These are phyloP conservation scores for Wickerhamomyces pijperi DNA, from an alignment of 805 yeast species.

Conservation along the genomic window DNA sequence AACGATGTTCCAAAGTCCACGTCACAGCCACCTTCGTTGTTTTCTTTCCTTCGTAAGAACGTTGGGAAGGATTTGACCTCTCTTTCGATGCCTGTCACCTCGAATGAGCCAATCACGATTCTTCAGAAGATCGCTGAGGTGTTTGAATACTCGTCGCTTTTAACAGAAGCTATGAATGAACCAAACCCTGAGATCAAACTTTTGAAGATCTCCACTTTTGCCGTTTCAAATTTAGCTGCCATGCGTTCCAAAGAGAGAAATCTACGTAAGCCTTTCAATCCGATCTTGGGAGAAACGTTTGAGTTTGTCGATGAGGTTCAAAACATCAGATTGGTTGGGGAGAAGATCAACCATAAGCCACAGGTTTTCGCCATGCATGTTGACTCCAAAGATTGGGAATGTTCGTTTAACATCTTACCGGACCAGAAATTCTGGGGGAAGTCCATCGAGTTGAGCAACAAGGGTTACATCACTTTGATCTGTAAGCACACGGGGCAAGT, in stretches of 20 bases:
- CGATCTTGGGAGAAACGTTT: slow-evolving; percentile 85
- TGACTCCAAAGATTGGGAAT: slow-evolving; percentile 64
- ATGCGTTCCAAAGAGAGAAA: slow-evolving; percentile 67
- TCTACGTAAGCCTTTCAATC: slow-evolving; percentile 86
- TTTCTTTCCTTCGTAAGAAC: slow-evolving; percentile 73
- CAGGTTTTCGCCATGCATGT: slow-evolving; percentile 72
- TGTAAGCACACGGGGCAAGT: slow-evolving; percentile 52
- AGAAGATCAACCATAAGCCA: slow-evolving; percentile 85
- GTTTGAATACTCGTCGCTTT: slow-evolving; percentile 61
- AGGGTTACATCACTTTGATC: slow-evolving; percentile 53
- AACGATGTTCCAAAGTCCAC: slow-evolving; percentile 45
- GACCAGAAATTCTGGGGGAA: slow-evolving; percentile 93
- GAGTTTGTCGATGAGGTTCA: slow-evolving; percentile 81
- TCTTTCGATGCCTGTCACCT: slow-evolving; percentile 86
- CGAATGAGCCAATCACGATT: slow-evolving; percentile 84
- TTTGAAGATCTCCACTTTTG: slow-evolving; percentile 70
- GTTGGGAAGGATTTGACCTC: slow-evolving; percentile 85
- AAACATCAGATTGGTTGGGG: slow-evolving; percentile 65
- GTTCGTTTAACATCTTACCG: slow-evolving; percentile 56
- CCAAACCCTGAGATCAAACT: slow-evolving; percentile 43
- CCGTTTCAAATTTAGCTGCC: slow-evolving; percentile 61
- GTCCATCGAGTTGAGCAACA: slow-evolving; percentile 70
- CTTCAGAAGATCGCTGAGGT: slow-evolving; percentile 73
- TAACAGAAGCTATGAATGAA: slow-evolving; percentile 46
- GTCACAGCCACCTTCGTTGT: slow-evolving; percentile 70